A percentile compares a stretch with the other conserved stretches of the same genome.
Conservation (phyloP, 495 filamentous ascomycete genomes). For the Annulohypoxylon stygium region DNA sequence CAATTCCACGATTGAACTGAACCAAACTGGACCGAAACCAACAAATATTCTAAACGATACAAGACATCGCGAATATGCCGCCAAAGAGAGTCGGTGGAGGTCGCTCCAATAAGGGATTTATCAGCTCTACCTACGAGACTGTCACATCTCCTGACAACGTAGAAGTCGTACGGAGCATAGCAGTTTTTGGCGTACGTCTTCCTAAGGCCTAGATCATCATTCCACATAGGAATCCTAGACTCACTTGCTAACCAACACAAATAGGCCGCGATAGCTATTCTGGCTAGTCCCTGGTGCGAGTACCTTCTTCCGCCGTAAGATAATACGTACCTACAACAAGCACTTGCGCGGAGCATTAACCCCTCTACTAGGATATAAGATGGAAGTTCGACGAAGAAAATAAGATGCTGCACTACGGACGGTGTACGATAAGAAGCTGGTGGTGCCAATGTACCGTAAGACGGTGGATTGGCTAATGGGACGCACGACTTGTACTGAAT, state of each 20-base stretch:
- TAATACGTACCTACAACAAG: neutral
- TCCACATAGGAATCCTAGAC: neutral
- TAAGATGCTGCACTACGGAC: neutral
- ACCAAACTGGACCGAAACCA: neutral
- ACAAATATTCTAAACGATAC: neutral
- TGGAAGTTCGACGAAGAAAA: neutral
- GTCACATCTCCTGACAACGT: constrained; percentile 80
- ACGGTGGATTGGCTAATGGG: constrained; percentile 18
- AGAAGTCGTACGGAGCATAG: constrained; percentile 77
- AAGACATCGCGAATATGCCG: constrained; percentile 51
- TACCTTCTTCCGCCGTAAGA: constrained; percentile 76
- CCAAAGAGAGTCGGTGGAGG: constrained; percentile 53
- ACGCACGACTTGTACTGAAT: constrained; percentile 3
- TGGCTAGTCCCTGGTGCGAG: constrained; percentile 80
- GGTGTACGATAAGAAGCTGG: constrained; percentile 37
- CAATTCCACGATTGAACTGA: neutral
- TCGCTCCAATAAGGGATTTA: constrained; percentile 55
- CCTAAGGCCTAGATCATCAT: neutral
- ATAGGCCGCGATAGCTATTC: constrained; percentile 79
- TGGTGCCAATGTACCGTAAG: constrained; percentile 4
- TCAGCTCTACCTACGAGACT: constrained; percentile 68
- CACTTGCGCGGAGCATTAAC: constrained; percentile 18
- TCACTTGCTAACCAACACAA: constrained; percentile 11
- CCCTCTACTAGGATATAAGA: constrained; percentile 21
- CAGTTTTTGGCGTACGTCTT: constrained; percentile 77